phyloP scores from a whole-genome alignment of 1,139 yeast species.

The Pichia sp. region DNA sequence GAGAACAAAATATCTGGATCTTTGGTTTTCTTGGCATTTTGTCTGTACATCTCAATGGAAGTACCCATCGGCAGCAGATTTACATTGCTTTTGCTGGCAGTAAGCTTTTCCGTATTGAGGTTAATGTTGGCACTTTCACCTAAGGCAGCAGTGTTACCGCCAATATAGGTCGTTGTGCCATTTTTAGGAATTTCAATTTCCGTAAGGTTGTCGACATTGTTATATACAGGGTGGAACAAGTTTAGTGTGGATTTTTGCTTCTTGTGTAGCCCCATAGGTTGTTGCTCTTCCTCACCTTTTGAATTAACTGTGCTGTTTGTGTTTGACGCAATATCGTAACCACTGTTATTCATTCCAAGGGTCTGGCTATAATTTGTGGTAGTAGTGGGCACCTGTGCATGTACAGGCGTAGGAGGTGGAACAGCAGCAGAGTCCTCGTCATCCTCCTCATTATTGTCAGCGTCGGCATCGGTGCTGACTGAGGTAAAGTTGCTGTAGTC shows the following conservation, averaged over 20 bases:
- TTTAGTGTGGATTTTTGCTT: conserved; percentile 10
- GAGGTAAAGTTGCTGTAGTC: background rate
- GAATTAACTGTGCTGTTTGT: background rate
- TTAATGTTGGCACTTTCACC: background rate
- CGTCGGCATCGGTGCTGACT: background rate
- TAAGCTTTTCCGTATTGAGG: background rate
- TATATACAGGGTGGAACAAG: conserved; percentile 12
- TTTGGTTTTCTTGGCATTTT: conserved; percentile 77
- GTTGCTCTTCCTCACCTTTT: background rate
- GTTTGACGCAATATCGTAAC: background rate
- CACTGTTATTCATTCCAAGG: background rate
- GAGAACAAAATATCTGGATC: conserved; percentile 85
- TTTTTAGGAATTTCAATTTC: background rate
- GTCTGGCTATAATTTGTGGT: background rate
- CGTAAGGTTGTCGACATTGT: background rate
- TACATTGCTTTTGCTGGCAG: conserved; percentile 4
- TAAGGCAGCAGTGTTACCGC: background rate
- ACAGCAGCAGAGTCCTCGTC: background rate
- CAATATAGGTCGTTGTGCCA: background rate
- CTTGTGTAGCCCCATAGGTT: background rate
- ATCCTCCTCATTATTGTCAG: background rate
- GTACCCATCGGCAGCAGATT: conserved; percentile 69
- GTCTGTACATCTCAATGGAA: conserved; percentile 81
- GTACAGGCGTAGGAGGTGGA: background rate
- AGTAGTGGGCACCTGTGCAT: background rate